A percentile compares a stretch with the other conserved stretches of the same genome.
These are phyloP conservation scores for Nakazawaea holstii DNA, from an alignment of 805 yeast genomes.

Conservation along the genomic window DNA sequence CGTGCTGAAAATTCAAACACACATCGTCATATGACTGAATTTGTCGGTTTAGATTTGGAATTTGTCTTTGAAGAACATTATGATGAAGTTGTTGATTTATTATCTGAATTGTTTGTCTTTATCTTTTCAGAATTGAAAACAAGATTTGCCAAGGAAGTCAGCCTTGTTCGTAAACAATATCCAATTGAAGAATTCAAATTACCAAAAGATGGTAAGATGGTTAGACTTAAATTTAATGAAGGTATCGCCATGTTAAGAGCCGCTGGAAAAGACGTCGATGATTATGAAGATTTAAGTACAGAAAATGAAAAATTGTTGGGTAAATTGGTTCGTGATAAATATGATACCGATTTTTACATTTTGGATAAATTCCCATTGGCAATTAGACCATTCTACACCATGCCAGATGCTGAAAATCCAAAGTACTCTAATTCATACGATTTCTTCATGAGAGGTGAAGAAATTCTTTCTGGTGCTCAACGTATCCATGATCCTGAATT, in stretches of 20 bases:
- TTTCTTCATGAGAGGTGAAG: slow-evolving; percentile 99
- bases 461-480: slow-evolving; percentile 98
- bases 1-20: slow-evolving; percentile 99
- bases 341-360: slow-evolving; percentile 96
- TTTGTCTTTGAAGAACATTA: slow-evolving; percentile 98
- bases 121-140: slow-evolving; percentile 79
- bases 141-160: slow-evolving; percentile 81
- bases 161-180: slow-evolving; percentile 84
- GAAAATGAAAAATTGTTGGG: slow-evolving; percentile 95
- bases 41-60: slow-evolving; percentile 94
- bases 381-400: slow-evolving; percentile 96
- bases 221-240: slow-evolving; percentile 81
- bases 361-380: slow-evolving; percentile 97
- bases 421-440: slow-evolving; percentile 96
- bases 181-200: slow-evolving; percentile 97
- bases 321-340: slow-evolving; percentile 83
- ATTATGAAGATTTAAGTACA: slow-evolving; percentile 84
- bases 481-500: slow-evolving; percentile 93
- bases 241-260: slow-evolving; percentile 84
- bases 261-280: slow-evolving; percentile 82
- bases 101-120: slow-evolving; percentile 69
- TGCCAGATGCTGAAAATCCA: slow-evolving; percentile 94
- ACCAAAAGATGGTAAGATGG: slow-evolving; percentile 93
- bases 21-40: slow-evolving; percentile 99
- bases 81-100: slow-evolving; percentile 71